Percentiles rank a stretch among this genome's conserved stretches.
phyloP scores from a whole-genome alignment of 768 basidiomycete species.

The Tricholoma matsutake region DNA sequence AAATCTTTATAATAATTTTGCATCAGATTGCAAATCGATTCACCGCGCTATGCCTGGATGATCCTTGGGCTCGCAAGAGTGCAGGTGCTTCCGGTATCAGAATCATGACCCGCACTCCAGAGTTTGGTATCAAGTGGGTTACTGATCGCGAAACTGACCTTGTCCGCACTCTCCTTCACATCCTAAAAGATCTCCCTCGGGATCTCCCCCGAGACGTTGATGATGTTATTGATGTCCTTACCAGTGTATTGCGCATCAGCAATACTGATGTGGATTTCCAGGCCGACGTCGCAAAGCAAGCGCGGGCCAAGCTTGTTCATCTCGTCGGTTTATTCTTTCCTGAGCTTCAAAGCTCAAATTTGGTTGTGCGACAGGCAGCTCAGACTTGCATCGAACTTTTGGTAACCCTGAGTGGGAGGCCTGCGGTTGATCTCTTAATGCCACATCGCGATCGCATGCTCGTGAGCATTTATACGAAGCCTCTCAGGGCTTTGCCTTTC shows the following conservation, averaged over 20 bases:
- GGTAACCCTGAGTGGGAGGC: slow-evolving; percentile 66
- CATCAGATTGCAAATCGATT: slow-evolving; percentile 84
- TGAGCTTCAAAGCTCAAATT: slow-evolving; percentile 85
- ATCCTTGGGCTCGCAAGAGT: slow-evolving; percentile 84
- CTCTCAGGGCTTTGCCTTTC: slow-evolving; percentile 90
- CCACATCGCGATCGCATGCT: slow-evolving; percentile 88
- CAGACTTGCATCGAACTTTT: slow-evolving; percentile 80
- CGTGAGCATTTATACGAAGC: slow-evolving; percentile 91
- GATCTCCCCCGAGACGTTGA: slow-evolving; percentile 83
- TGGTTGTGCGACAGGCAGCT: slow-evolving; percentile 78
- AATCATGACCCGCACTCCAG: slow-evolving; percentile 69
- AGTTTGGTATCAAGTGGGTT: slow-evolving; percentile 75
- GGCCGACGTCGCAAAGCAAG: slow-evolving; percentile 38
- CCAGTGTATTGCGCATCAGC: slow-evolving; percentile 60
- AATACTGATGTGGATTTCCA: slow-evolving; percentile 46
- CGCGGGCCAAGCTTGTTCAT: slow-evolving; percentile 58
- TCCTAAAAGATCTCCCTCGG: slow-evolving; percentile 90
- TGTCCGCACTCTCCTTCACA: slow-evolving; percentile 83
- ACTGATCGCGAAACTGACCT: slow-evolving; percentile 87
- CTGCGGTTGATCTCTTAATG: slow-evolving; percentile 75
- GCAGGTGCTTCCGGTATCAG: slow-evolving; percentile 87
- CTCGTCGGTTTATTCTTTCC: slow-evolving; percentile 82
- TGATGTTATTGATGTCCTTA: slow-evolving; percentile 75
- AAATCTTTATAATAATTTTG: slow-evolving; percentile 64
- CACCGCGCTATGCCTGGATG: slow-evolving; percentile 84